Base-by-base conservation (phyloP, 352 stramenopile species). In the Bremia lactucae region DNA sequence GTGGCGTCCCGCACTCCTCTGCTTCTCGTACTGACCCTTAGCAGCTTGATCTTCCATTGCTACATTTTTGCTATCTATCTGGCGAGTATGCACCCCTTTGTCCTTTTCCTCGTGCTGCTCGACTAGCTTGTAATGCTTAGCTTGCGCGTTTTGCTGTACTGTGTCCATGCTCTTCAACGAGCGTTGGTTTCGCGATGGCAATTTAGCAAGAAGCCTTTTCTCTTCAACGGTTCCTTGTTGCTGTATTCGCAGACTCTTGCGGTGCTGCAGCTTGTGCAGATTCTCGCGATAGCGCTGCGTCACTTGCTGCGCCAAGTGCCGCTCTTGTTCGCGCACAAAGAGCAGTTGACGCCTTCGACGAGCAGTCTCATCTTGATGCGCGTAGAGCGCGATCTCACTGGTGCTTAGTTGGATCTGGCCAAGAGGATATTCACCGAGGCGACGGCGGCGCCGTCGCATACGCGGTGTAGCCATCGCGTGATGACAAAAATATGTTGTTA, bases 281-380 rank as follows among this genome's bases (percentile, higher is more conserved):
- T 87, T 86, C 8, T 77, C 59, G 28, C 72, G 72, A 47, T 88
- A 88, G 4, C 73, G 68, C 46, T 68, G 57, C 22, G 76, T 88
- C 49, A 88, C 70, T 22, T 81, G 53, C 51, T 83, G 72, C 31
- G 76, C 66, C 1, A 80, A 42, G 26, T 59, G 66, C 18, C 68
- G 70, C 48, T 88, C 76, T 15, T 76, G 56, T 16, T 71, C 61
- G 16, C 76, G 73, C 35, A 86, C 65, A 14, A 66, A 62, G 31
- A 83, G 49, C 18, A 88, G 55, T 5, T 69, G 68, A 45, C 56
- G 57, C 11, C 65, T 59, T 3, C 76, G 71, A 47, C 58, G 60
- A 21, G 60, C 55, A 11, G 59, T 50, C 42, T 88, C 73, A 24
- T 88, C 73, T 26, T 80, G 59, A 6, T 59, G 59, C 19, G 54